Evolutionary conservation across 1,139 yeast genomes (phyloP).

Genomic region (Wickerhamiella pararugosa): DNA sequence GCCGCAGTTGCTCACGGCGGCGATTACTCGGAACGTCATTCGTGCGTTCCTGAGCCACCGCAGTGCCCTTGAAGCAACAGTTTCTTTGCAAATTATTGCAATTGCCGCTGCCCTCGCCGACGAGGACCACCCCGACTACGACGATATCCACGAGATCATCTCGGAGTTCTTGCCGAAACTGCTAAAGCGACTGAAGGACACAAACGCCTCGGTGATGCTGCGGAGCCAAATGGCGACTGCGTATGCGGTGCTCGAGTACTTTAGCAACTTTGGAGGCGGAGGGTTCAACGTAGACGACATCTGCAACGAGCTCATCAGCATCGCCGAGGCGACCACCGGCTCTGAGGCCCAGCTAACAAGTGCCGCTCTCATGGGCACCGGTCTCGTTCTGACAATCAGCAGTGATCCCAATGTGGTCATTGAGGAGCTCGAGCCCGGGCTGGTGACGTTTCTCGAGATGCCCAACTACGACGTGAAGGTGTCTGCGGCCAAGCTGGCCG

Average conservation of each 20-base stretch:
- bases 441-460: constrained; percentile 20
- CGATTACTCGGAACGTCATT: constrained; percentile 17
- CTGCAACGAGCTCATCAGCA: constrained; percentile 18
- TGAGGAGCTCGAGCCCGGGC: constrained; percentile 19
- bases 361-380: constrained; percentile 24
- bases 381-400: constrained; percentile 17
- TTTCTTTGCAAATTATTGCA: constrained; percentile 22
- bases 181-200: constrained; percentile 11
- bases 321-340: constrained; percentile 19
- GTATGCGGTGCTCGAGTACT: constrained; percentile 21
- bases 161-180: constrained; percentile 15
- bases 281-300: constrained; percentile 23
- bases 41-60: constrained; percentile 20
- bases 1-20: constrained; percentile 15
- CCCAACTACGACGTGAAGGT: constrained; percentile 16
- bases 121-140: constrained; percentile 18
- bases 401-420: constrained; percentile 18
- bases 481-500: constrained; percentile 50
- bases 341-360: constrained; percentile 19
- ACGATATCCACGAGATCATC: constrained; percentile 12
- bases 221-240: constrained; percentile 19
- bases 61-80: constrained; percentile 20
- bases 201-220: constrained; percentile 11
- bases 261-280: constrained; percentile 23
- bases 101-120: constrained; percentile 19